Percentiles rank a stretch among this genome's conserved stretches.
phyloP scores from a whole-genome alignment of 2,329 filamentous ascomycete genomes.

The Penicillium sp. region DNA sequence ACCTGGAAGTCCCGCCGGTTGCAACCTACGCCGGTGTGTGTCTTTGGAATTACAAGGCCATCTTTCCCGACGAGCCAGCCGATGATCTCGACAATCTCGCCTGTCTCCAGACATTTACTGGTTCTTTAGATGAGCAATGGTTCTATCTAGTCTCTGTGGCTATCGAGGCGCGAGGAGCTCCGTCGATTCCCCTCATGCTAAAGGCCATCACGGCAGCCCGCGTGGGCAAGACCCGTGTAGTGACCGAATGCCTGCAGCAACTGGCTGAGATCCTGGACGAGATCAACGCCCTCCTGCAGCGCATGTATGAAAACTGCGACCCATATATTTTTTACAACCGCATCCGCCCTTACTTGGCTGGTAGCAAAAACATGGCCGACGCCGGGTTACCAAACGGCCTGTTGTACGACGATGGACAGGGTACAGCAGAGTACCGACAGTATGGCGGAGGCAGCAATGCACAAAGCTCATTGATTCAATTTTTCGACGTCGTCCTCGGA shows the following conservation, averaged over 20 bases:
- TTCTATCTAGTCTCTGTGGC: constrained; percentile 95
- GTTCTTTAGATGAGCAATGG: constrained; percentile 94
- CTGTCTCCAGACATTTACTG: constrained; percentile 84
- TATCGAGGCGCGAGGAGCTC: constrained; percentile 85
- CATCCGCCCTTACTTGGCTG: constrained; percentile 91
- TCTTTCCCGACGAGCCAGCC: constrained; percentile 75
- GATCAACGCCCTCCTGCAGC: constrained; percentile 67
- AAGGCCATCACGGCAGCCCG: constrained; percentile 76
- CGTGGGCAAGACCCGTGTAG: constrained; percentile 60
- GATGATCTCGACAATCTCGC: constrained; percentile 83
- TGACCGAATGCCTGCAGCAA: constrained; percentile 67
- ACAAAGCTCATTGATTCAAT: constrained; percentile 93
- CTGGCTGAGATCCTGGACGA: constrained; percentile 88
- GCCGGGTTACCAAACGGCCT: constrained; percentile 84
- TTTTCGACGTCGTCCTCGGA: constrained; percentile 88
- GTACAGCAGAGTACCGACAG: constrained; percentile 64
- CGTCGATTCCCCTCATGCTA: constrained; percentile 83
- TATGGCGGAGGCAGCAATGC: constrained; percentile 94
- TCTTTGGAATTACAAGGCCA: constrained; percentile 93
- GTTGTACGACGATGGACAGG: constrained; percentile 74
- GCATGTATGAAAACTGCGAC: constrained; percentile 95
- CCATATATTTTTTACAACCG: constrained; percentile 92
- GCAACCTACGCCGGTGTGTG: constrained; percentile 89
- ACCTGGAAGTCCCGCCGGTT: constrained; percentile 81
- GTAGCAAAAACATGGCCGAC: constrained; percentile 95